Evolutionary conservation across 2,329 filamentous ascomycete genomes (phyloP).

Genomic region (Aureobasidium sp.): DNA sequence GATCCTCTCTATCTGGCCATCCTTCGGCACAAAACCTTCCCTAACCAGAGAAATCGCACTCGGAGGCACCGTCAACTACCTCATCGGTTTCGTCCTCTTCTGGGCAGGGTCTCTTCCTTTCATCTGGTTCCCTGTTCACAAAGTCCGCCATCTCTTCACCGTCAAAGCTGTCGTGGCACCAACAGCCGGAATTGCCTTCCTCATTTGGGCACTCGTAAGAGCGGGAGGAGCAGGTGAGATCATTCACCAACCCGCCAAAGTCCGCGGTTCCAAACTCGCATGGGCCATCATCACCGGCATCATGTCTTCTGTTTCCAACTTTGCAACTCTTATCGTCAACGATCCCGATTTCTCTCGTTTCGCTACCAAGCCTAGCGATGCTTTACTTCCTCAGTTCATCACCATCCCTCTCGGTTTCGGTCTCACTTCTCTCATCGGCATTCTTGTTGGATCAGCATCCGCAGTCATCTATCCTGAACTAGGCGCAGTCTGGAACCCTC

Average conservation of each 20-base stretch:
- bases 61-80: conserved; percentile 67
- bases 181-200: conserved; percentile 81
- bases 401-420: conserved; percentile 56
- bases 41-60: conserved; percentile 41
- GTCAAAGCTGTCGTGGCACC: conserved; percentile 90
- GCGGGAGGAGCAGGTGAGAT: conserved; percentile 89
- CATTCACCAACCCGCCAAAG: conserved; percentile 70
- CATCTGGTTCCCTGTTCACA: conserved; percentile 90
- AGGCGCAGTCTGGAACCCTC: conserved; percentile 48
- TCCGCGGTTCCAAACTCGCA: conserved; percentile 73
- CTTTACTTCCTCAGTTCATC: conserved; percentile 32
- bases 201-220: conserved; percentile 86
- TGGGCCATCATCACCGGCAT: conserved; percentile 89
- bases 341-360: conserved; percentile 30
- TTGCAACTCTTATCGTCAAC: conserved; percentile 48
- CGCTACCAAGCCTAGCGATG: conserved; percentile 32
- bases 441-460: conserved; percentile 55
- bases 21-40: no score
- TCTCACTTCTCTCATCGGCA: conserved; percentile 45
- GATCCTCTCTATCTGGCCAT: conserved; percentile 85
- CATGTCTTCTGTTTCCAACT: conserved; percentile 93
- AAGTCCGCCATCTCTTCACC: conserved; percentile 91
- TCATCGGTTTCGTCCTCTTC: conserved; percentile 88
- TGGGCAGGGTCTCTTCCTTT: conserved; percentile 84
- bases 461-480: conserved; percentile 48